Conservation (phyloP, 2,329 filamentous ascomycete species). For the Macroventuria anomochaeta region DNA sequence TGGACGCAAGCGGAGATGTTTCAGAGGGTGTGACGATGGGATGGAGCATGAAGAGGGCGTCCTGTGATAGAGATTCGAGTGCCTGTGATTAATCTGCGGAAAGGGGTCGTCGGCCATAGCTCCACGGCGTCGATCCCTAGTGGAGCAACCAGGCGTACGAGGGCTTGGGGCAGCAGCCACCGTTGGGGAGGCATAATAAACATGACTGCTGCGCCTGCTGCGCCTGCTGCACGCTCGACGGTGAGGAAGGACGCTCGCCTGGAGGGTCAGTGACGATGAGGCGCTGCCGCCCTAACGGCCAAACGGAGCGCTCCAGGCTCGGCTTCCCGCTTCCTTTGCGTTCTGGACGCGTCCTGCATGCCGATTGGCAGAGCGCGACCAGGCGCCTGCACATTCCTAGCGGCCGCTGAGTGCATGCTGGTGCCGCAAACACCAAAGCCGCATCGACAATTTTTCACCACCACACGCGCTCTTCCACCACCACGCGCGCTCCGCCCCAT, state of each 20-base stretch:
- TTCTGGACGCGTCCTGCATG: conserved; percentile 8
- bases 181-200: too few relatives aligned
- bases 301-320: neutral
- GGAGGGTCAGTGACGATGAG: neutral
- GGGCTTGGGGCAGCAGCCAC: conserved; percentile 5
- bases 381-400: conserved; percentile 4
- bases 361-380: conserved; percentile 24
- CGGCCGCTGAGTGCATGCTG: conserved; percentile 1
- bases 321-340: conserved; percentile 2
- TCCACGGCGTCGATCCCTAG: conserved; percentile 9
- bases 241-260: neutral
- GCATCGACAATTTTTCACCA: conserved; percentile 23
- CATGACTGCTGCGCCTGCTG: neutral
- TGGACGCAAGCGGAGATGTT: conserved; percentile 35
- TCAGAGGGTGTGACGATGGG: conserved; percentile 29
- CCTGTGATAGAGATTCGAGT: conserved; percentile 21
- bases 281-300: neutral
- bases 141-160: conserved; percentile 8
- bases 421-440: conserved; percentile 15
- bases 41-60: conserved; percentile 38
- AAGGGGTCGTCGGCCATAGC: conserved; percentile 16
- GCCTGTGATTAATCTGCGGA: conserved; percentile 18
- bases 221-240: neutral
- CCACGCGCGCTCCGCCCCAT: conserved; percentile 25
- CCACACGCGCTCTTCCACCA: conserved; percentile 30